Percentiles rank a stretch among this genome's conserved stretches.
Evolutionary conservation across 164 flowering plant genomes (phyloP).

Genomic region (Magnolia kwangsiensis): DNA sequence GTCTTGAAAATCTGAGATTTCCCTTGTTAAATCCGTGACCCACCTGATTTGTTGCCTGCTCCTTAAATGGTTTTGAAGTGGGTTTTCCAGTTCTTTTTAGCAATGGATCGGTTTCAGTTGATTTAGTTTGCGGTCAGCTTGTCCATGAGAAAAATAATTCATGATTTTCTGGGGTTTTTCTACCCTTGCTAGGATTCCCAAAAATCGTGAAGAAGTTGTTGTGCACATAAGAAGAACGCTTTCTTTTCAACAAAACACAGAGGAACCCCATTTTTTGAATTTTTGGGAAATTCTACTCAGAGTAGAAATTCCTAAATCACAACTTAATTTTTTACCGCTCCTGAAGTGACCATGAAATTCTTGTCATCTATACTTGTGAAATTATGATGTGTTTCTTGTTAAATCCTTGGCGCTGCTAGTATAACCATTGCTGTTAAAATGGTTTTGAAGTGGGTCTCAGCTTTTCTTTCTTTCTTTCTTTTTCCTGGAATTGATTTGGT

Average conservation of each 20-base stretch:
- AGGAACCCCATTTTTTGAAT: not conserved
- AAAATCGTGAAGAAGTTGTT: not conserved
- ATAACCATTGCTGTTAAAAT: not conserved
- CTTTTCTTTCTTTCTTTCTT: not conserved
- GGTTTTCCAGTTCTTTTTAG: not conserved
- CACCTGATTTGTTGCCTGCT: not conserved
- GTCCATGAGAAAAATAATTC: too few species aligned
- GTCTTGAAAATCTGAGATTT: not conserved
- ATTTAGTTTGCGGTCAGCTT: too few species aligned
- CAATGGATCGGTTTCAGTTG: not conserved
- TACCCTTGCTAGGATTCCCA: not conserved
- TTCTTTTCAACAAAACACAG: not conserved
- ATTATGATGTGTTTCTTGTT: slow-evolving; percentile 5
- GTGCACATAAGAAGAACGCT: not conserved
- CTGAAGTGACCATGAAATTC: not conserved
- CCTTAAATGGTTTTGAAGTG: not conserved
- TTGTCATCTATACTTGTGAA: not conserved
- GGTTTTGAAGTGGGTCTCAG: slow-evolving; percentile 1
- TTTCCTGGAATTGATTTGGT: not conserved
- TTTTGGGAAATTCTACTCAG: not conserved
- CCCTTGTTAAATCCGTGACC: not conserved
- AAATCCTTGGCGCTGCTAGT: slow-evolving; percentile 1
- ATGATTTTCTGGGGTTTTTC: too few species aligned
- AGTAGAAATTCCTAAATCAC: not conserved
- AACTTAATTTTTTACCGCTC: too few species aligned